Evolutionary conservation across 1,139 yeast genomes (phyloP).

Genomic region (Sugiyamaella pinicola): DNA sequence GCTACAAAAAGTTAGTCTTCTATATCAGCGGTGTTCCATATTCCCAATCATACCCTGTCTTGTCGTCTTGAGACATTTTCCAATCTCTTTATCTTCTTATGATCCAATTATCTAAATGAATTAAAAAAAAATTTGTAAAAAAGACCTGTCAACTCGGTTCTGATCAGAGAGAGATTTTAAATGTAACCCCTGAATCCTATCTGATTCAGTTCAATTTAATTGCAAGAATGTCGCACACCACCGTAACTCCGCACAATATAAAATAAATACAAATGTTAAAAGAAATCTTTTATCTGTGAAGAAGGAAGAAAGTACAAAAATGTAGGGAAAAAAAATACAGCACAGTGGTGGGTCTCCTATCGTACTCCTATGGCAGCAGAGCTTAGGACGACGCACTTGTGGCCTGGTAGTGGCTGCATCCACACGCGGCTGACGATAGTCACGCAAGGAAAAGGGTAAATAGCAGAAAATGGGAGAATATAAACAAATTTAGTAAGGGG

Average conservation of each 20-base stretch:
- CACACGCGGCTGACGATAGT: conserved; percentile 1
- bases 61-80: not conserved
- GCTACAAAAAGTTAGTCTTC: not conserved
- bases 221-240: no score
- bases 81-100: not conserved
- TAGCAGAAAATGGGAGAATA: not conserved
- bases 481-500: not conserved
- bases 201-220: no score
- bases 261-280: not conserved
- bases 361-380: not conserved
- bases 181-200: not conserved
- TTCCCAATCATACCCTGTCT: not conserved
- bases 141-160: no score
- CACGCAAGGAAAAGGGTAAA: conserved; percentile 10
- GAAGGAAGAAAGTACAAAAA: not conserved
- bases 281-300: not conserved
- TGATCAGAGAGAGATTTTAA: not conserved
- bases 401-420: conserved; percentile 1
- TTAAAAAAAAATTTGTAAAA: no score
- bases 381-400: not conserved
- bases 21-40: not conserved
- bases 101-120: not conserved
- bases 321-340: not conserved
- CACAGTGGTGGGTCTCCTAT: not conserved
- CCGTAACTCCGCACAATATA: no score